Evolutionary conservation across 148 eudicot genomes (phyloP), one percentile per base, ranked within the genome.

Genomic region (Rhododendron griersonianum): DNA sequence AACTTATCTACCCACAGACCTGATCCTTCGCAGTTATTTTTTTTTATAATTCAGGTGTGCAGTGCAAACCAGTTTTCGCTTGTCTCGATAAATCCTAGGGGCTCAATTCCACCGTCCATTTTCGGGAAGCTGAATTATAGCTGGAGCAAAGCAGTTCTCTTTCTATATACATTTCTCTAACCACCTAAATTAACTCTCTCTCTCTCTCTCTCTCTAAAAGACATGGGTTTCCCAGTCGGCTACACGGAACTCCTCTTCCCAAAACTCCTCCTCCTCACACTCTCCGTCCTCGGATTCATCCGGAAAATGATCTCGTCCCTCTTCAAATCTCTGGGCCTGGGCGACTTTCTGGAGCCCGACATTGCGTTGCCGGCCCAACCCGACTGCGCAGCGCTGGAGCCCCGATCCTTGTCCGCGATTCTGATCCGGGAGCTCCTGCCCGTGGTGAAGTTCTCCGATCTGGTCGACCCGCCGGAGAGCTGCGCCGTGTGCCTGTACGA

Each of bases 351-450:
- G n/a, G 95, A 96, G 19, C 96, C 98, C 39, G 91, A 91, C 18
- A 83, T 86, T 47, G 37, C 76, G 5, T 84, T 87, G 86, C 90
- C 91, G 69, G 87, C 88, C 13, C 86, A 84, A 65, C 47, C 89
- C 83, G 88, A 87, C 44, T 75, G 67, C 86, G 2, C 81, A 2
- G 67, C 5, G 10, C 82, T 87, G 37, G 91, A 90, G 28, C 83
- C 85, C 61, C 79, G 37, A 30, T 92, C 95, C 19, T 82, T 91
- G n/a, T 91, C 98, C 5, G 92, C 73, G 5, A 25, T 25, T 11
- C 73, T 95, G 69, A 91, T 97, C 82, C 95, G 93, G 16, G 98
- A 97, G 78, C 87, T 97, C 53, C 88, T 95, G 1, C 98, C 99
- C 7, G 95, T 91, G 11, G 93, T 92, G 65, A 95, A 85, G 65